Base-by-base conservation (phyloP, 768 basidiomycete genomes). In the Lepiota subincarnata region DNA sequence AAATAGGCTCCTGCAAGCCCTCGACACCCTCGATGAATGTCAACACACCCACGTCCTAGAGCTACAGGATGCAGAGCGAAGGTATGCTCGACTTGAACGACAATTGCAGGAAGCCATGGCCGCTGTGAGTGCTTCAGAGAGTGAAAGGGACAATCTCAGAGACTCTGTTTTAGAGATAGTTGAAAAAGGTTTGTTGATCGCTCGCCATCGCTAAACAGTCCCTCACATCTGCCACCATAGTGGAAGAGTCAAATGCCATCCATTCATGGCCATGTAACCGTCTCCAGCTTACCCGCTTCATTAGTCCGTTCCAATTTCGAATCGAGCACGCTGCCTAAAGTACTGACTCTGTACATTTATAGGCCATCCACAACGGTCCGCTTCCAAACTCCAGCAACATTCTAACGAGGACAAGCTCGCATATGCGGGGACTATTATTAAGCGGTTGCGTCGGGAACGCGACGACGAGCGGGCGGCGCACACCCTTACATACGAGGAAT, bases 121-220 rank as follows among this genome's bases (percentile, higher is more conserved):
- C 2, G 46, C 66, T 5, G 66, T 74, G 3, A 66, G 62, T 31
- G 57, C 56, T 1, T 63, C 70, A 4, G 77, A 83, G 62, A 59
- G 62, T 1, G 81, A 85, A 57, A 68, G 66, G 52, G 79, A 84
- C 60, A 78, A 82, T 50, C 59, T 84, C 60, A 71, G 76, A 57
- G 79, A 81, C 39, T 78, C 75, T 5, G 79, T 86, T 1, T 58
- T 72, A 45, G 64, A 74, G 47, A 62, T 86, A 37, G 73, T 82
- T n/a, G 73, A 82, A 64, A 83, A 81, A 80, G 79, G 84, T 84
- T 59, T 37, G 79, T 68, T 14, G 31, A 24, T 36, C 26, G 16
- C 45, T 37, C 45, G 48, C 40, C 34, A 53, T 43, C 28, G 7
- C 43, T 35, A 19, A 24, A n/a, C 13, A 12, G 22, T 2, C 50